Evolutionary conservation across 2,329 filamentous ascomycete species (phyloP).

Genomic region (Epichloe amarillans): DNA sequence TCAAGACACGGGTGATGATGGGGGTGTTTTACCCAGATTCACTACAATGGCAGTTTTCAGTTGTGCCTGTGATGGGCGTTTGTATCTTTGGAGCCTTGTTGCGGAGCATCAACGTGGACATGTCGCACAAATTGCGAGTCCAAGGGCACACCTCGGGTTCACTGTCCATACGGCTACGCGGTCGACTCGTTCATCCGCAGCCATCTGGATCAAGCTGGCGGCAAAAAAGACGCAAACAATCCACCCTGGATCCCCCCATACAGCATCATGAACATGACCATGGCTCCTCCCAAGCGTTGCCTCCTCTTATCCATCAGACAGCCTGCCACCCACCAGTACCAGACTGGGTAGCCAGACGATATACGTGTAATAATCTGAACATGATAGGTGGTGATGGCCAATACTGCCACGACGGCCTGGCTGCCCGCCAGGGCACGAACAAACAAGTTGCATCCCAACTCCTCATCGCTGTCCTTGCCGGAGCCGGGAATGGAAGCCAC

Average conservation of each 20-base stretch:
- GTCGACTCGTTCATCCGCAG: neutral
- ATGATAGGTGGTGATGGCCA: slow-evolving; percentile 73
- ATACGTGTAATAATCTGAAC: slow-evolving; percentile 89
- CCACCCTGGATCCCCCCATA: slow-evolving; percentile 78
- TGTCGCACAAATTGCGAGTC: no score
- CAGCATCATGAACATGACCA: slow-evolving; percentile 59
- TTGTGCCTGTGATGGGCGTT: no score
- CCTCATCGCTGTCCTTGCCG: slow-evolving; percentile 3
- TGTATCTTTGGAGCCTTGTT: no score
- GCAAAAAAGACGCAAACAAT: slow-evolving; percentile 73
- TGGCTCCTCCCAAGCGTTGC: slow-evolving; percentile 19
- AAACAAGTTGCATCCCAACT: slow-evolving; percentile 14
- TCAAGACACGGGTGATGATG: no score
- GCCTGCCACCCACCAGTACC: slow-evolving; percentile 70
- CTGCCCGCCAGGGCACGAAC: slow-evolving; percentile 50
- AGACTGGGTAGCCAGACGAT: slow-evolving; percentile 75
- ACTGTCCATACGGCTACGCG: neutral
- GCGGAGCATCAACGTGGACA: no score
- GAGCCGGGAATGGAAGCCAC: neutral
- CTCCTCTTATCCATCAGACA: slow-evolving; percentile 23
- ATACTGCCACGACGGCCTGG: slow-evolving; percentile 56
- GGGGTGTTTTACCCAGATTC: no score
- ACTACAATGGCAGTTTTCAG: no score
- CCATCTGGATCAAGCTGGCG: slow-evolving; percentile 52
- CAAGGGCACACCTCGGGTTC: no score